Evolutionary conservation across 2,329 filamentous ascomycete genomes (phyloP), one percentile per base, ranked within the genome.

Genomic region (Neurospora crassa): DNA sequence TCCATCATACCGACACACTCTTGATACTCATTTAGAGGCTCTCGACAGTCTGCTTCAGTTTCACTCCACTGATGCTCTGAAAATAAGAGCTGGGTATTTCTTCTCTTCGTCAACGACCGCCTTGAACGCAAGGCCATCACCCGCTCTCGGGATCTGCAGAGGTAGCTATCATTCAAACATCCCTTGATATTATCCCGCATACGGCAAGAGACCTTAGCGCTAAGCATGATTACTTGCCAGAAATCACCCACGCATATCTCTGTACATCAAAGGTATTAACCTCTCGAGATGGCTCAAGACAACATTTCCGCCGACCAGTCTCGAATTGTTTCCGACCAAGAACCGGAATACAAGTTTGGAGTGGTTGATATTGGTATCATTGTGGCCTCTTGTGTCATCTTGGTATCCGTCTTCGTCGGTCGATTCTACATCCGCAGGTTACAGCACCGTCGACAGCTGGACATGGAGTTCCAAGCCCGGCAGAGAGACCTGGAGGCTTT

Each of bases 381-480:
- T 42, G 72, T 73, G 20, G 59, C 69, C 29, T 73, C 73, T 5
- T 67, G 73, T 34, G 40, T 47, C 41, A 12, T 72, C 40, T 5
- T 71, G 14, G 67, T 68, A 20, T 40, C 74, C 12, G 69, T 73
- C 42, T 34, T 69, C 20, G 53, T 75, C 43, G 14, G 7, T 18
- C 53, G 53, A 8, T 73, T 75, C 40, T 75, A 74, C 67, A 74
- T 70, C 69, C 72, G 72, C 37, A 71, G 53, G 18, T 68, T 75
- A 14, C 70, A 69, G 18, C 40, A 43, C 34, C 73, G 74, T 14
- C 72, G 73, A 42, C 68, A 74, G n/a, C 67, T 71, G 3, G 74
- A 74, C 59, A 71, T 71, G 67, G 68, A 72, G 67, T 70, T 72
- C 68, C 70, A 73, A 67, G 70, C 53, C 16, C 63, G 47, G 7